Evolutionary conservation across 106 monocot genomes (phyloP).

Genomic region (Dendrobium officinale): DNA sequence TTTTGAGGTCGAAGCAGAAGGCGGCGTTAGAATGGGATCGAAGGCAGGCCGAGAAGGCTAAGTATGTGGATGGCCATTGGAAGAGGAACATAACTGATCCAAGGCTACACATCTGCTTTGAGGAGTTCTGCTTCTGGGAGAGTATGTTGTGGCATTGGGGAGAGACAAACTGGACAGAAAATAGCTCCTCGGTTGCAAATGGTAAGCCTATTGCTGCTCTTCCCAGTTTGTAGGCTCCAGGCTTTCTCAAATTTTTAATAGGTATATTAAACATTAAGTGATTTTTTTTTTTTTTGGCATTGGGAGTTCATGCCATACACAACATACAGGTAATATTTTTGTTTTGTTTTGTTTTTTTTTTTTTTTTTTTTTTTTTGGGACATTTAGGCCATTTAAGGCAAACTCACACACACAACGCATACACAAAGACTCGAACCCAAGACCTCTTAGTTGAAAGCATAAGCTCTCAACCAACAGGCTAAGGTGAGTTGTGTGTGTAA

Average conservation of each 20-base stretch:
- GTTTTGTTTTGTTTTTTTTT: too few relatives aligned
- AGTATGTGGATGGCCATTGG: conserved; percentile 49
- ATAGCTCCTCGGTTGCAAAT: not conserved
- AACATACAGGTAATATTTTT: not conserved
- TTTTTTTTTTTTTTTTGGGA: too few relatives aligned
- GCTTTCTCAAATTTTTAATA: not conserved
- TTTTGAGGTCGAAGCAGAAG: conserved; percentile 56
- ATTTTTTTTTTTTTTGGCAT: not conserved
- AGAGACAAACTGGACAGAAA: conserved; percentile 19
- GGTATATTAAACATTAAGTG: not conserved
- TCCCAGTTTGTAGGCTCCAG: not conserved
- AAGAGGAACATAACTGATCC: conserved; percentile 34
- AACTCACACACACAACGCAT: too few relatives aligned
- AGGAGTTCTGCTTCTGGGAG: conserved; percentile 55
- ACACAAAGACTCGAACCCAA: too few relatives aligned
- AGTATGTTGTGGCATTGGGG: conserved; percentile 60
- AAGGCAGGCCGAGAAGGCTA: conserved; percentile 52
- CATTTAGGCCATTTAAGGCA: too few relatives aligned
- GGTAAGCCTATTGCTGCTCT: not conserved
- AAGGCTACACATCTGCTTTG: conserved; percentile 31
- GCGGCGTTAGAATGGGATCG: conserved; percentile 56
- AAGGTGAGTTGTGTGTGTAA: not conserved
- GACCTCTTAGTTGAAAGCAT: too few relatives aligned
- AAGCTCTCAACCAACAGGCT: too few relatives aligned
- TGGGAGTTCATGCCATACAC: not conserved